Base-by-base conservation (phyloP, 2,329 filamentous ascomycete genomes). In the Dissoconium aciculare region DNA sequence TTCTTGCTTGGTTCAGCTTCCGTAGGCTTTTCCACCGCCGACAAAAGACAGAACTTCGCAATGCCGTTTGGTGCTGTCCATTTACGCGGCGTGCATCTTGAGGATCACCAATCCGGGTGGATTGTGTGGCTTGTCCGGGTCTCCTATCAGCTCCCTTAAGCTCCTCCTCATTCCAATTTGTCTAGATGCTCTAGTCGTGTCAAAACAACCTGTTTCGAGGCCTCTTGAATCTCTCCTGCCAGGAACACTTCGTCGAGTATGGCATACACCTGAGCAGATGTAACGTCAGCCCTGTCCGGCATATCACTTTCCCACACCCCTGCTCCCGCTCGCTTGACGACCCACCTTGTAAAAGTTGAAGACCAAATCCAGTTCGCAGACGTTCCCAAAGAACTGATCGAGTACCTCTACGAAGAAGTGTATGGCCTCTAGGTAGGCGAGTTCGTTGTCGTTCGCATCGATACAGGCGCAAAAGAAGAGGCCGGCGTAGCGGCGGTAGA, bases 381-480 rank as follows among this genome's bases (percentile, higher is more conserved):
- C 89, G 57, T 98, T 98, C 43, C 89, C 89, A 57, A 98, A 98
- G 62, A 98, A 98, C 51, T 85, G 76, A 66, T 98, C 89, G 49
- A 98, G 69, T 39, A 98, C 89, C 64, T 98, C 89, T 47, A 98
- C 89, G 52, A 98, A 98, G 66, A 98, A 98, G 61, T 98, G 89
- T 51, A 98, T 94, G 5, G 85, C 89, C 61, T 98, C 89, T 36
- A 98, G 69, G 52, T 84, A 95, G 15, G 89, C 87, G 38, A 98
- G 67, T 64, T 98, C 89, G 60, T 95, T 98, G 59, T 98, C 89
- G 58, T 94, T 95, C 30, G 87, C 91, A 60, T 98, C 89, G 54
- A 98, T 89, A 59, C 89, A 95, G 32, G 85, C 91, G 66, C 89
- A 98, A 66, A 98, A 98, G 71, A 98, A 98, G 36, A 98, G 74